Conservation (phyloP, 2,329 filamentous ascomycete genomes). For the Scytalidium sp. region DNA sequence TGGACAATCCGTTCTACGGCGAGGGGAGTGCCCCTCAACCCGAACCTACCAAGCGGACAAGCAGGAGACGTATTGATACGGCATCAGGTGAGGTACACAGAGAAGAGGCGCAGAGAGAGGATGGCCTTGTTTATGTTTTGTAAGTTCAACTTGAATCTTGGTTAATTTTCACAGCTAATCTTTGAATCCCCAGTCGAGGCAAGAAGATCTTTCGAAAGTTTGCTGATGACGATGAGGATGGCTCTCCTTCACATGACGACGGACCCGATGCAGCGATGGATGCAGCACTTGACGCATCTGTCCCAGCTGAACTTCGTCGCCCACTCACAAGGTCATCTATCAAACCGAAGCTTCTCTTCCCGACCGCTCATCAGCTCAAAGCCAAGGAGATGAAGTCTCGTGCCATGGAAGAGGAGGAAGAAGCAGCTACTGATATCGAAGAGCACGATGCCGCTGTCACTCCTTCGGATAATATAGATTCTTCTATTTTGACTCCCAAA, state of each 20-base stretch:
- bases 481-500: constrained; percentile 47
- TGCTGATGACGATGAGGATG: constrained; percentile 27
- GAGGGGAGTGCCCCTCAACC: constrained; percentile 36
- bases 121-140: constrained; percentile 77
- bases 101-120: constrained; percentile 59
- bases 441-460: constrained; percentile 23
- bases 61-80: constrained; percentile 50
- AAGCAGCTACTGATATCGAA: constrained; percentile 49
- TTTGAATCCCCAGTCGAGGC: constrained; percentile 58
- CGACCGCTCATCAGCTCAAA: constrained; percentile 37
- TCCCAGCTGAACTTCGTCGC: constrained; percentile 29
- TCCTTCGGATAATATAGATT: constrained; percentile 28
- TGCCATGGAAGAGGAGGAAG: constrained; percentile 56
- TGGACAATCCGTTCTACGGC: constrained; percentile 71
- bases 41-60: constrained; percentile 45
- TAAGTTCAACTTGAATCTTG: constrained; percentile 45
- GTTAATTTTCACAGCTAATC: constrained; percentile 20
- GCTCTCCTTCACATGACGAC: constrained; percentile 2
- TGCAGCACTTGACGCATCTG: constrained; percentile 31
- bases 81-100: constrained; percentile 48
- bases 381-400: constrained; percentile 57
- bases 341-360: constrained; percentile 71
- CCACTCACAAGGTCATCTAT: constrained; percentile 66
- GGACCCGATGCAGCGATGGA: constrained; percentile 22
- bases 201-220: constrained; percentile 72